These are phyloP conservation scores for Davidsoniella australis DNA, from an alignment of 2,329 filamentous ascomycete species.

Conservation along the genomic window DNA sequence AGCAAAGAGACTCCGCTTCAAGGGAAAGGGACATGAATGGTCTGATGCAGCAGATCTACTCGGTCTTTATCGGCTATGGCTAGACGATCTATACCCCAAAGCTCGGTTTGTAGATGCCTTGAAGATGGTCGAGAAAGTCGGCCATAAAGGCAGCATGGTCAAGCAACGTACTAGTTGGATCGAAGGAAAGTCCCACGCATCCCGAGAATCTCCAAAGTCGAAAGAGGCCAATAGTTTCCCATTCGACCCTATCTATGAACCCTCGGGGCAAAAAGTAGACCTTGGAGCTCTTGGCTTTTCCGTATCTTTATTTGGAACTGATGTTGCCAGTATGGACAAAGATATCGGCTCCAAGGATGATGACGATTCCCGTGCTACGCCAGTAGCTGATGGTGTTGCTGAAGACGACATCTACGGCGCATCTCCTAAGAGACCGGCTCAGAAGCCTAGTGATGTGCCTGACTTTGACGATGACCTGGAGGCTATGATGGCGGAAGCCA, in stretches of 20 bases:
- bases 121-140: slow-evolving; percentile 79
- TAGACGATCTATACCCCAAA: slow-evolving; percentile 88
- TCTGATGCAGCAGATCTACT: slow-evolving; percentile 67
- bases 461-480: slow-evolving; percentile 26
- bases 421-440: slow-evolving; percentile 24
- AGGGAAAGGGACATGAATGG: slow-evolving; percentile 94
- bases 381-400: not conserved
- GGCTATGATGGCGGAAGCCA: slow-evolving; percentile 34
- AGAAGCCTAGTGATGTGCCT: slow-evolving; percentile 22
- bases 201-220: too few relatives aligned
- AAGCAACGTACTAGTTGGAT: slow-evolving; percentile 69
- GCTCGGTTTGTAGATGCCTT: slow-evolving; percentile 86
- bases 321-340: too few relatives aligned
- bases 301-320: too few relatives aligned
- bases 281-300: too few relatives aligned
- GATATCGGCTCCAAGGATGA: too few relatives aligned
- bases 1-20: slow-evolving; percentile 58
- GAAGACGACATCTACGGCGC: slow-evolving; percentile 38
- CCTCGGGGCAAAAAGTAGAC: slow-evolving; percentile 12
- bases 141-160: slow-evolving; percentile 66
- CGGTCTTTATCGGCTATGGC: slow-evolving; percentile 88
- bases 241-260: slow-evolving; percentile 19
- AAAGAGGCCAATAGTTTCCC: too few relatives aligned
- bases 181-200: slow-evolving; percentile 42
- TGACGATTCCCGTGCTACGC: too few relatives aligned